phyloP scores from a whole-genome alignment of 768 basidiomycete genomes.

The Leccinum boreale region DNA sequence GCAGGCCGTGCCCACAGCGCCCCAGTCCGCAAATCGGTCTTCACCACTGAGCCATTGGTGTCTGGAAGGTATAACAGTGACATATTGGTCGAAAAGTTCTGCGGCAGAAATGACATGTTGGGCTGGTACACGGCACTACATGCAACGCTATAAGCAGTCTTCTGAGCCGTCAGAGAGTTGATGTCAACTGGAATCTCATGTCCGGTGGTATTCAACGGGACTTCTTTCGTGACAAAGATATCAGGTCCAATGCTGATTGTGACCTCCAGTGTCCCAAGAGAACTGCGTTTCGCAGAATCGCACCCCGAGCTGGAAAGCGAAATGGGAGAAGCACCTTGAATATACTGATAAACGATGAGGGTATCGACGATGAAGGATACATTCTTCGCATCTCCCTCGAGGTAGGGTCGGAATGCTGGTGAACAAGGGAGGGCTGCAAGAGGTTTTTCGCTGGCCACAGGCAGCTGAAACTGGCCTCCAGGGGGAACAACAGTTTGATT shows the following conservation, averaged over 20 bases:
- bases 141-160: conserved; percentile 29
- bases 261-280: conserved; percentile 21
- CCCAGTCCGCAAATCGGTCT: conserved; percentile 47
- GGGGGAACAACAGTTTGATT: conserved; percentile 41
- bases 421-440: conserved; percentile 46
- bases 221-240: conserved; percentile 21
- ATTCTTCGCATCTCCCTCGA: conserved; percentile 35
- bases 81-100: conserved; percentile 31
- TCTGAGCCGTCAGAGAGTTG: conserved; percentile 26
- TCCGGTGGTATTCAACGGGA: conserved; percentile 39
- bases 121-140: conserved; percentile 33
- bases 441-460: conserved; percentile 32
- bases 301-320: conserved; percentile 7
- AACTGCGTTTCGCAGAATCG: background rate
- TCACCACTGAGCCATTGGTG: conserved; percentile 40
- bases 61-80: conserved; percentile 41
- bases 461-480: conserved; percentile 43
- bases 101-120: conserved; percentile 6
- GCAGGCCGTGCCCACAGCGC: conserved; percentile 39
- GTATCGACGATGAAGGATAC: conserved; percentile 37
- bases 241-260: conserved; percentile 30
- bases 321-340: conserved; percentile 35
- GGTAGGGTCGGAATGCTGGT: conserved; percentile 46
- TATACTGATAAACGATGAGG: conserved; percentile 33
- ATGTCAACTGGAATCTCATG: conserved; percentile 35